Conservation (phyloP, 164 flowering plant genomes). For the Vitis cinerea region DNA sequence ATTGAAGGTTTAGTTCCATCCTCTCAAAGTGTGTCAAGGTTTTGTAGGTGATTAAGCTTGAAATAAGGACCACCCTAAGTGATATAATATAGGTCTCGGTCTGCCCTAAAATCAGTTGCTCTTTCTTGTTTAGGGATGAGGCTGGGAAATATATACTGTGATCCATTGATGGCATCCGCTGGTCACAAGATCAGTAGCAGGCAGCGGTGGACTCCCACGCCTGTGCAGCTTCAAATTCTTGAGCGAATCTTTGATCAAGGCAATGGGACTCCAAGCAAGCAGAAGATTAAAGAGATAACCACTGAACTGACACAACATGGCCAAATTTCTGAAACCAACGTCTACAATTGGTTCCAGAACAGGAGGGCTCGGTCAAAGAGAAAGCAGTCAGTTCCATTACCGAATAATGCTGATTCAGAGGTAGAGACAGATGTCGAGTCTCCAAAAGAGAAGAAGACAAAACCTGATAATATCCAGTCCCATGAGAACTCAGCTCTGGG, state of each 20-base stretch:
- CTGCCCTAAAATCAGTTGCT: constrained; percentile 3
- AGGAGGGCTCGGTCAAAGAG: constrained; percentile 91
- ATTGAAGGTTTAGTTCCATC: too few relatives aligned
- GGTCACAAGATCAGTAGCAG: constrained; percentile 83
- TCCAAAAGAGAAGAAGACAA: constrained; percentile 22
- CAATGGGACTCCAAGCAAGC: constrained; percentile 93
- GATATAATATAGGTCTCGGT: too few relatives aligned
- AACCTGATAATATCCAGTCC: constrained; percentile 15
- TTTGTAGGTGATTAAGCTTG: too few relatives aligned
- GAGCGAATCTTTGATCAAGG: constrained; percentile 91
- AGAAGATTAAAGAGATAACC: constrained; percentile 51
- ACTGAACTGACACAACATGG: constrained; percentile 82
- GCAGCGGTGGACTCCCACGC: constrained; percentile 97
- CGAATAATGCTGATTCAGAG: constrained; percentile 42
- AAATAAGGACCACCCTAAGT: too few relatives aligned
- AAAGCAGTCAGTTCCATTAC: constrained; percentile 37
- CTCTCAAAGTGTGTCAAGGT: too few relatives aligned
- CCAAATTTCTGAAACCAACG: constrained; percentile 85
- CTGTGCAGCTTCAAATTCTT: constrained; percentile 89
- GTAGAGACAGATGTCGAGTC: constrained; percentile 25
- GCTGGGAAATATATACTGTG: constrained; percentile 80
- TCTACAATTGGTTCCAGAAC: constrained; percentile 94
- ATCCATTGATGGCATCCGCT: constrained; percentile 68
- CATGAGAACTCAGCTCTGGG: constrained; percentile 5
- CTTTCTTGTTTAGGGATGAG: constrained; percentile 57